A percentile compares a stretch with the other conserved stretches of the same genome.
Evolutionary conservation across 352 stramenopile genomes (phyloP).

Genomic region (Bremia lactucae): DNA sequence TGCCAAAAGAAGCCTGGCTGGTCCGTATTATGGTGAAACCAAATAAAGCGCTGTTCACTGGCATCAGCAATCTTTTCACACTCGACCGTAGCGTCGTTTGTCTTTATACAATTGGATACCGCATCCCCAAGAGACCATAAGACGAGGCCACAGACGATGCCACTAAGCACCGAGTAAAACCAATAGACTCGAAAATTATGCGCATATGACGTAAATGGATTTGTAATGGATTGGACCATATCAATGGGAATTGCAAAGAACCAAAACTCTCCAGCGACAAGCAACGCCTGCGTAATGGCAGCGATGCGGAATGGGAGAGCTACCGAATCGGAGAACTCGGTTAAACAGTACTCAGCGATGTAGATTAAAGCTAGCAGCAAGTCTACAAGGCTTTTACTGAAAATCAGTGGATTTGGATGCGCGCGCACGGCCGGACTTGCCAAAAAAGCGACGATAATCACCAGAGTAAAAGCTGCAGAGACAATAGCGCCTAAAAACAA

Average conservation of each 20-base stretch:
- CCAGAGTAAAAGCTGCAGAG: constrained; percentile 56
- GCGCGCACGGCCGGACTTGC: constrained; percentile 41
- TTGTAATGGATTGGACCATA: constrained; percentile 84
- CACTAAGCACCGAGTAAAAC: constrained; percentile 72
- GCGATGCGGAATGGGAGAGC: constrained; percentile 50
- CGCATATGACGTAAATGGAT: constrained; percentile 82
- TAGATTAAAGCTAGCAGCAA: constrained; percentile 61
- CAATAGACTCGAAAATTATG: constrained; percentile 79
- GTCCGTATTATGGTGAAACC: constrained; percentile 77
- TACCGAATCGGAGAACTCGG: constrained; percentile 46
- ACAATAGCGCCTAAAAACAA: constrained; percentile 65
- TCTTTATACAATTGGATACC: constrained; percentile 13
- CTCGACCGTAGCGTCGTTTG: constrained; percentile 12
- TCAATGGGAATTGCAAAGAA: constrained; percentile 85
- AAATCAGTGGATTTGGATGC: constrained; percentile 79
- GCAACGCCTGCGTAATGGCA: constrained; percentile 58
- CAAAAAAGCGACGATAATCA: constrained; percentile 64
- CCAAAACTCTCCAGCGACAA: constrained; percentile 82
- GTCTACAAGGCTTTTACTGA: constrained; percentile 81
- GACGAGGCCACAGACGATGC: constrained; percentile 49
- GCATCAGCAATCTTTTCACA: constrained; percentile 11
- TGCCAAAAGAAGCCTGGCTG: constrained; percentile 73
- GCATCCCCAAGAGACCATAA: constrained; percentile 49
- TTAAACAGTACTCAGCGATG: constrained; percentile 63
- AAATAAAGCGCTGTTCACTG: constrained; percentile 53